Evolutionary conservation across 164 flowering plant genomes (phyloP).

Genomic region (Chimonanthus praecox): DNA sequence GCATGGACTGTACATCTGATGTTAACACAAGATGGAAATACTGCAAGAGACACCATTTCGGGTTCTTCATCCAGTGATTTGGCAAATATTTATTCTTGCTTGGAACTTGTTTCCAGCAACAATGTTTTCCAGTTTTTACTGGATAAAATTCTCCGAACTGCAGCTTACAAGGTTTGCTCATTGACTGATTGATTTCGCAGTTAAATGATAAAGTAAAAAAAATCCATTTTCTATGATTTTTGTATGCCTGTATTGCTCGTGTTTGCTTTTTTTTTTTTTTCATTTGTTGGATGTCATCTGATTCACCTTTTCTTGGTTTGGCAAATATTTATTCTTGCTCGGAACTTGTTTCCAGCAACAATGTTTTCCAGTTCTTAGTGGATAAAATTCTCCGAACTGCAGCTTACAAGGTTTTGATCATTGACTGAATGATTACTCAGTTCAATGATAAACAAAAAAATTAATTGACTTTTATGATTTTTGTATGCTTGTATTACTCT

Average conservation of each 20-base stretch:
- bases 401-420: too few species aligned
- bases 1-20: conserved; percentile 90
- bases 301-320: background rate
- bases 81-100: conserved; percentile 47
- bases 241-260: background rate
- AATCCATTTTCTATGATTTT: background rate
- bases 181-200: background rate
- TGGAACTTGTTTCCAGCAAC: conserved; percentile 65
- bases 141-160: conserved; percentile 76
- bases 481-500: background rate
- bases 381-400: too few species aligned
- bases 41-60: conserved; percentile 42
- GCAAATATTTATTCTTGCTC: background rate
- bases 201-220: background rate
- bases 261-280: background rate
- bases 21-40: conserved; percentile 53
- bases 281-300: background rate
- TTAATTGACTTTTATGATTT: too few species aligned
- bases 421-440: too few species aligned
- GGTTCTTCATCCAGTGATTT: conserved; percentile 47
- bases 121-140: conserved; percentile 84
- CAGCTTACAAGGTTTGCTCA: conserved; percentile 75
- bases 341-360: background rate
- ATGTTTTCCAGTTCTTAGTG: too few species aligned
- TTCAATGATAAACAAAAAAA: too few species aligned